phyloP scores from a whole-genome alignment of 2,329 filamentous ascomycete species.

The Aspergillus sp. region DNA sequence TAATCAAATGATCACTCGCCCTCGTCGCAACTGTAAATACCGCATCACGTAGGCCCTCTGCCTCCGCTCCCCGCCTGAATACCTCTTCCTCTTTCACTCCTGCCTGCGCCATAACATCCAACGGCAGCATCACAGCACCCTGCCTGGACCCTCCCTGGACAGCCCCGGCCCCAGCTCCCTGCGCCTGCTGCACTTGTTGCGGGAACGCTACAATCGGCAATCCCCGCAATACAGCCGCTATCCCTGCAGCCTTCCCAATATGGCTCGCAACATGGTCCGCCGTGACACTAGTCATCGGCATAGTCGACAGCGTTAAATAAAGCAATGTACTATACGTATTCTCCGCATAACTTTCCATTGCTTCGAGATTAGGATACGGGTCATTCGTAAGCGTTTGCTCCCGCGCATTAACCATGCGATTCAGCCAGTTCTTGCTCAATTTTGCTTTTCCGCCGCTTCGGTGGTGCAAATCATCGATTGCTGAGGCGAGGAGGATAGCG shows the following conservation, averaged over 20 bases:
- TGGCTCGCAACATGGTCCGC: slow-evolving; percentile 93
- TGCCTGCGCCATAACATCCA: slow-evolving; percentile 84
- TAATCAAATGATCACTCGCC: slow-evolving; percentile 94
- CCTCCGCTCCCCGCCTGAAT: slow-evolving; percentile 74
- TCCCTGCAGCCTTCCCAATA: slow-evolving; percentile 90
- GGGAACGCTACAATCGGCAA: slow-evolving; percentile 85
- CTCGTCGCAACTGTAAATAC: slow-evolving; percentile 90
- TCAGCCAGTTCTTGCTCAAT: slow-evolving; percentile 70
- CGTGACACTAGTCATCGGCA: slow-evolving; percentile 78
- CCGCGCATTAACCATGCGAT: slow-evolving; percentile 74
- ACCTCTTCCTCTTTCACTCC: slow-evolving; percentile 87
- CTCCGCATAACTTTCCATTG: slow-evolving; percentile 85
- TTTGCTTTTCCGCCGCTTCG: slow-evolving; percentile 49
- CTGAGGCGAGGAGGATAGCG: slow-evolving; percentile 75
- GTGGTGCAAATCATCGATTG: slow-evolving; percentile 58
- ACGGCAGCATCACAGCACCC: slow-evolving; percentile 73
- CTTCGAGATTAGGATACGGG: slow-evolving; percentile 70
- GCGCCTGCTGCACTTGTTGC: slow-evolving; percentile 47
- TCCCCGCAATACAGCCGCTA: slow-evolving; percentile 80
- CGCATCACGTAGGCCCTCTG: slow-evolving; percentile 79
- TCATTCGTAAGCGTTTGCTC: slow-evolving; percentile 81
- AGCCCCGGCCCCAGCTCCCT: slow-evolving; percentile 48
- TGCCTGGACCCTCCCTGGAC: slow-evolving; percentile 45
- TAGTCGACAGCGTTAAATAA: slow-evolving; percentile 78
- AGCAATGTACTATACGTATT: slow-evolving; percentile 91